phyloP scores from a whole-genome alignment of 768 basidiomycete species.

The Hemileccinum impolitum region DNA sequence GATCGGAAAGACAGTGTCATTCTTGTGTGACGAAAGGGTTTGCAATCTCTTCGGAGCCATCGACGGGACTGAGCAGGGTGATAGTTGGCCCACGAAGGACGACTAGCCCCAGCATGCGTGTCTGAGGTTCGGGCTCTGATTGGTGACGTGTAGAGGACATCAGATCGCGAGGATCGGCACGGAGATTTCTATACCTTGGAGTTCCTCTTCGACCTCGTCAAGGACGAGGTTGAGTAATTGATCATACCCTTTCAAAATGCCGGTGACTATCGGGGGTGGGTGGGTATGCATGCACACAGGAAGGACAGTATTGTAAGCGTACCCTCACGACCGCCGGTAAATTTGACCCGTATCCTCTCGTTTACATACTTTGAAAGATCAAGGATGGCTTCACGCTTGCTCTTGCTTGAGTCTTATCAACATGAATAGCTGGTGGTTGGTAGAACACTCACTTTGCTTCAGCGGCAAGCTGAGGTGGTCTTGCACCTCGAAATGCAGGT shows the following conservation, averaged over 20 bases:
- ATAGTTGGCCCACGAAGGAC: slow-evolving; percentile 94
- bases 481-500: slow-evolving; percentile 26
- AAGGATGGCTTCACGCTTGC: slow-evolving; percentile 88
- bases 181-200: slow-evolving; percentile 49
- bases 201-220: slow-evolving; percentile 88
- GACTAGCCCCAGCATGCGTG: slow-evolving; percentile 72
- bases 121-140: slow-evolving; percentile 61
- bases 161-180: slow-evolving; percentile 13
- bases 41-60: slow-evolving; percentile 91
- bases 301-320: slow-evolving; percentile 1
- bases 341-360: slow-evolving; percentile 90
- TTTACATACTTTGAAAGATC: slow-evolving; percentile 94
- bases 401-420: slow-evolving; percentile 34
- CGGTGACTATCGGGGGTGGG: slow-evolving; percentile 58
- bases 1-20: slow-evolving; percentile 22
- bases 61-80: slow-evolving; percentile 89
- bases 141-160: slow-evolving; percentile 5
- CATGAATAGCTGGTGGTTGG: slow-evolving; percentile 10
- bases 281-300: background rate
- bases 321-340: slow-evolving; percentile 98
- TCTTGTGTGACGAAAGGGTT: slow-evolving; percentile 83
- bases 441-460: slow-evolving; percentile 28
- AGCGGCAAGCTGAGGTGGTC: slow-evolving; percentile 9
- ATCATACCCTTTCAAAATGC: slow-evolving; percentile 93
- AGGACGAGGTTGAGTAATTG: slow-evolving; percentile 95